Conservation (phyloP, 2,329 filamentous ascomycete species). For the Alternaria sp. region DNA sequence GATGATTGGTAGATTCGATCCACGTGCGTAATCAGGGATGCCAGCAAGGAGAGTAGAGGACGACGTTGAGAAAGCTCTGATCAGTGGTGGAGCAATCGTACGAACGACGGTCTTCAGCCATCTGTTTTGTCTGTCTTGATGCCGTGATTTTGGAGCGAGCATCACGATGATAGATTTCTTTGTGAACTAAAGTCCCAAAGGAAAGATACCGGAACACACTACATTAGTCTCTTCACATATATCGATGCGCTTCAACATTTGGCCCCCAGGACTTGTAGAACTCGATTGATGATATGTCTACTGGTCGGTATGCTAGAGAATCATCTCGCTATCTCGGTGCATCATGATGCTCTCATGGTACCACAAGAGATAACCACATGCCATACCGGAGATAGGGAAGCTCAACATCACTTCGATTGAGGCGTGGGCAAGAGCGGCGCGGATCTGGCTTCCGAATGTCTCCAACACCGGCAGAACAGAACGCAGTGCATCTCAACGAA, state of each 20-base stretch:
- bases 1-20: conserved; percentile 44
- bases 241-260: not conserved
- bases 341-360: not conserved
- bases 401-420: not conserved
- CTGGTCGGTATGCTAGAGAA: not conserved
- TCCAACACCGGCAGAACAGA: conserved; percentile 2
- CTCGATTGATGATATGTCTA: not conserved
- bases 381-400: not conserved
- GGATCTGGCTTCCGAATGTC: not conserved
- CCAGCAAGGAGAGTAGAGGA: not conserved
- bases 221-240: not conserved
- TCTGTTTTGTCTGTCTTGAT: not conserved
- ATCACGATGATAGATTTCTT: not conserved
- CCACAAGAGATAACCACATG: not conserved
- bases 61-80: conserved; percentile 1
- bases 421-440: not conserved
- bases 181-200: not conserved
- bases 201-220: not conserved
- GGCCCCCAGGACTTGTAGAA: not conserved
- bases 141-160: not conserved
- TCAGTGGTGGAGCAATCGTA: not conserved
- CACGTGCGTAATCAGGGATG: not conserved
- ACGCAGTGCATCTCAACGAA: conserved; percentile 7
- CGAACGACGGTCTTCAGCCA: not conserved
- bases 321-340: not conserved